Evolutionary conservation across 108 stramenopile species (phyloP).

Genomic region (Fragilariopsis cylindrus): DNA sequence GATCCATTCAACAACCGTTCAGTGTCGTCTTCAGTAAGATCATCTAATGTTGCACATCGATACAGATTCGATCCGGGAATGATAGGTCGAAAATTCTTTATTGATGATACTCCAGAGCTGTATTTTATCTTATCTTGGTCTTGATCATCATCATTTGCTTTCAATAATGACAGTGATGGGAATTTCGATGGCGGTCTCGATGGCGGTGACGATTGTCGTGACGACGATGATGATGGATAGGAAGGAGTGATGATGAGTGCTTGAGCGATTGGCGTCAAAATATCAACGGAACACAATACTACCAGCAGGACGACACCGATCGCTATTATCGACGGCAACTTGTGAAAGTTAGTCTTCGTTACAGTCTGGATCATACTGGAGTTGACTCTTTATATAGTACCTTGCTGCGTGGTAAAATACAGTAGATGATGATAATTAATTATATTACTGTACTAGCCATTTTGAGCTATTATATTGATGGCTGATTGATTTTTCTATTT

Average conservation of each 20-base stretch:
- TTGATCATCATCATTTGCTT: background rate
- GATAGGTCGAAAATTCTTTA: constrained; percentile 28
- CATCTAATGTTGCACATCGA: constrained; percentile 29
- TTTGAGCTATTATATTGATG: too few relatives aligned
- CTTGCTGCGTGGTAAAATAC: too few relatives aligned
- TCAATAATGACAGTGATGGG: background rate
- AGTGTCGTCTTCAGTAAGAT: constrained; percentile 5
- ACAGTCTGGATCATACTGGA: too few relatives aligned
- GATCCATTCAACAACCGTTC: constrained; percentile 13
- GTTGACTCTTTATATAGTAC: too few relatives aligned
- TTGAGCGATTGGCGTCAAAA: background rate
- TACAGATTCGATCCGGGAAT: constrained; percentile 16
- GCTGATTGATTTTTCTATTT: too few relatives aligned
- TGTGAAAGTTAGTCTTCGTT: too few relatives aligned
- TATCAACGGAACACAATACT: background rate
- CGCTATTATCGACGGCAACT: too few relatives aligned
- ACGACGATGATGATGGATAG: background rate
- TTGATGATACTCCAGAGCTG: background rate
- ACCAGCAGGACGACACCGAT: too few relatives aligned
- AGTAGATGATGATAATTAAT: too few relatives aligned
- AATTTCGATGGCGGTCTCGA: background rate
- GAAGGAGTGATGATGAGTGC: background rate
- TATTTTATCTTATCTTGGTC: background rate
- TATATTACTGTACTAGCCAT: too few relatives aligned
- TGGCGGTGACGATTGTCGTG: background rate